phyloP scores from a whole-genome alignment of 306 rosid genomes.

The Cicer yamashitae region DNA sequence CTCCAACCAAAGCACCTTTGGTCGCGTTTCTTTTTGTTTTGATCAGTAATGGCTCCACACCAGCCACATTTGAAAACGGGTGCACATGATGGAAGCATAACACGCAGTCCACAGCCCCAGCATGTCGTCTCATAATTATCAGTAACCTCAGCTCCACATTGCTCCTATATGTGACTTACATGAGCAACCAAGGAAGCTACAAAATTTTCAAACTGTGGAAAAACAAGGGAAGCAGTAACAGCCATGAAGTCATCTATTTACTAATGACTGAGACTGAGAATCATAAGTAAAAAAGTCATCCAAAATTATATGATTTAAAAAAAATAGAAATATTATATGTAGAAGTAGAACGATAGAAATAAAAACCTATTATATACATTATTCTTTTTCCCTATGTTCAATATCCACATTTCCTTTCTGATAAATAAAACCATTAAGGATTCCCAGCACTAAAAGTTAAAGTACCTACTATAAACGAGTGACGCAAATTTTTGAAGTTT shows the following conservation, averaged over 20 bases:
- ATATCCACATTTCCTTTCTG: background rate
- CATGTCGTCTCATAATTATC: constrained; percentile 74
- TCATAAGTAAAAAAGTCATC: constrained; percentile 25
- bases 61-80: constrained; percentile 91
- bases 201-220: constrained; percentile 54
- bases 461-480: constrained; percentile 7
- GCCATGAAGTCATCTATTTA: constrained; percentile 45
- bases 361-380: background rate
- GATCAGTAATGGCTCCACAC: constrained; percentile 94
- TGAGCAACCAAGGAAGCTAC: constrained; percentile 63
- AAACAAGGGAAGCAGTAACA: constrained; percentile 47
- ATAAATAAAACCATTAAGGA: constrained; percentile 8
- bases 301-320: constrained; percentile 25
- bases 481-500: constrained; percentile 24
- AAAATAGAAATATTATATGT: background rate
- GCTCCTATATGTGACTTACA: constrained; percentile 76
- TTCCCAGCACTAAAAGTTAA: constrained; percentile 11
- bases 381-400: constrained; percentile 8
- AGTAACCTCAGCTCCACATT: constrained; percentile 50
- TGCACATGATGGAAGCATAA: constrained; percentile 66
- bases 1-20: constrained; percentile 67
- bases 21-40: constrained; percentile 57
- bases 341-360: background rate
- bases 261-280: constrained; percentile 45
- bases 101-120: constrained; percentile 96